Conservation (phyloP, 345 rosid genomes). For the Syzygium oleosum region DNA sequence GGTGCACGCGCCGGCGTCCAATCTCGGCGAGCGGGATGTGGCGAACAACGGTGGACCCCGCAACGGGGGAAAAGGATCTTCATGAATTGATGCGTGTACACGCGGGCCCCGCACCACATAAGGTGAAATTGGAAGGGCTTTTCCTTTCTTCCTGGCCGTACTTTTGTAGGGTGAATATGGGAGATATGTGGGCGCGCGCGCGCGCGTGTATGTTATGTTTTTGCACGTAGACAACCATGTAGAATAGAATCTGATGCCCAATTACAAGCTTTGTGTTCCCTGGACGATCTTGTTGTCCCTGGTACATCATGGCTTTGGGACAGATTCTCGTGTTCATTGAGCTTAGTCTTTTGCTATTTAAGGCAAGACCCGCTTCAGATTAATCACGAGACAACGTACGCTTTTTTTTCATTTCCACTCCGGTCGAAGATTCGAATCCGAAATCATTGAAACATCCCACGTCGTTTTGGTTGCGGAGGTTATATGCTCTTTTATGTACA, state of each 20-base stretch:
- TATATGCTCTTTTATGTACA: background rate
- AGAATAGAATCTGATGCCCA: background rate
- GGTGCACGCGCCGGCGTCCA: background rate
- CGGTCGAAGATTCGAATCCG: rapidly evolving
- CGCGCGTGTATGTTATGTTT: background rate
- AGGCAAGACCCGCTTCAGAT: background rate
- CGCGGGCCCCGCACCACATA: background rate
- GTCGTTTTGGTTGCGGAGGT: rapidly evolving
- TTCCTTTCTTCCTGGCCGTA: background rate
- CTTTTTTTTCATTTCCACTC: background rate
- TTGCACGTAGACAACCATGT: background rate
- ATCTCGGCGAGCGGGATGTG: background rate
- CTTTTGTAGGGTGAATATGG: background rate
- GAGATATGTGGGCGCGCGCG: background rate
- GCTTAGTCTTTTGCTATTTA: background rate
- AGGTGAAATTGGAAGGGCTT: background rate
- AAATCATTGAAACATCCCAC: rapidly evolving
- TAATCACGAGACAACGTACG: background rate
- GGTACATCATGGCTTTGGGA: background rate
- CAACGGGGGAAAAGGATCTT: background rate
- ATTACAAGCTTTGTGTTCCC: background rate
- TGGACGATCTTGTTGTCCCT: background rate
- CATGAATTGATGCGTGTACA: background rate
- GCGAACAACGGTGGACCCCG: background rate
- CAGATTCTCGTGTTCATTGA: background rate